Conservation (phyloP, 352 stramenopile genomes). For the Globisporangium nodosum region DNA sequence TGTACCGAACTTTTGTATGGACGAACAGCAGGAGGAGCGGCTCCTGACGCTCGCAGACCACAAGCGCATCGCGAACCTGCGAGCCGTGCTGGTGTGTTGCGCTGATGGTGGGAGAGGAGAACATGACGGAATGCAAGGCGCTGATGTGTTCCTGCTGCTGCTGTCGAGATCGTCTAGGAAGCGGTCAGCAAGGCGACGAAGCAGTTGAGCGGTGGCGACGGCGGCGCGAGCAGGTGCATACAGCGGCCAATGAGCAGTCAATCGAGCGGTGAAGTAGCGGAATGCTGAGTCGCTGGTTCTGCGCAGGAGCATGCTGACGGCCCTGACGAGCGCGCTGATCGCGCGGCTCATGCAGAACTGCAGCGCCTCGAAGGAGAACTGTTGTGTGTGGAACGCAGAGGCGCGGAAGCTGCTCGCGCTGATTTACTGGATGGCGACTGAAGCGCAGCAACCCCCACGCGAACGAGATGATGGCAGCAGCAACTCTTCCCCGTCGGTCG, state of each 20-base stretch:
- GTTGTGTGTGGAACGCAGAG: conserved; percentile 45
- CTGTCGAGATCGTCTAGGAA: background rate
- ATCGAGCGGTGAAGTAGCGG: background rate
- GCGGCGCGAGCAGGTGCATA: background rate
- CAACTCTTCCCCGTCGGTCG: conserved; percentile 3
- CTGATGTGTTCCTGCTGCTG: background rate
- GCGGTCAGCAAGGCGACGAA: background rate
- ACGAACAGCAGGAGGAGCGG: conserved; percentile 11
- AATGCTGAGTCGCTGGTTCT: background rate
- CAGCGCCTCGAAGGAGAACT: conserved; percentile 37
- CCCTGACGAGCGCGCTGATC: conserved; percentile 32
- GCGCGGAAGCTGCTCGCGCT: conserved; percentile 43
- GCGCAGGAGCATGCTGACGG: conserved; percentile 37
- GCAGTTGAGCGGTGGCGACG: background rate
- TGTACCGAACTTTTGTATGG: too few relatives aligned
- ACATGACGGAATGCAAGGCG: too few relatives aligned
- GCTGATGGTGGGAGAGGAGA: background rate
- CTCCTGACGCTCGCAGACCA: conserved; percentile 47
- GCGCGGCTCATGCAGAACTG: conserved; percentile 38
- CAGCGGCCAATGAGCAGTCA: background rate
- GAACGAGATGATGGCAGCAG: background rate
- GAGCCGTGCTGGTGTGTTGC: conserved; percentile 24
- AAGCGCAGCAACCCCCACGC: background rate
- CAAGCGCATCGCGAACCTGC: conserved; percentile 51
- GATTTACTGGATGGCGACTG: conserved; percentile 46